Percentiles rank a stretch among this genome's conserved stretches.
Evolutionary conservation across 257 asterid species (phyloP).

Genomic region (Solanum raphanifolium): DNA sequence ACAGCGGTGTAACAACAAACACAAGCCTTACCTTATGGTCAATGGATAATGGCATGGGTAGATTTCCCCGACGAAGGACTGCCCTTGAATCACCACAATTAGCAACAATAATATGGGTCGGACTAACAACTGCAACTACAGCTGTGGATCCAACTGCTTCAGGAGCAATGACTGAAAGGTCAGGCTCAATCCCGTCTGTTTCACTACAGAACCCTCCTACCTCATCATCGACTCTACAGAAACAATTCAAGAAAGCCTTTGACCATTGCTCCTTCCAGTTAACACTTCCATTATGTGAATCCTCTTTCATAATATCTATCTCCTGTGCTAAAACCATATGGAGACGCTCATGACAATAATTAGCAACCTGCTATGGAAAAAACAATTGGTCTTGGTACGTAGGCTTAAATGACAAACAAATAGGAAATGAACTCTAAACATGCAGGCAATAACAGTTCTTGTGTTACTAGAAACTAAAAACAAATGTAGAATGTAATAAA

Average conservation of each 20-base stretch:
- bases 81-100: conserved; percentile 96
- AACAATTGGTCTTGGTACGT: not conserved
- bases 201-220: conserved; percentile 42
- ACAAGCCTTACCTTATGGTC: conserved; percentile 62
- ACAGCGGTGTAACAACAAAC: not conserved
- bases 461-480: not conserved
- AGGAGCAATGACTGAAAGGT: conserved; percentile 45
- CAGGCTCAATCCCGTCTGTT: conserved; percentile 7
- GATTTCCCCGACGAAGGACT: conserved; percentile 62
- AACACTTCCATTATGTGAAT: conserved; percentile 10
- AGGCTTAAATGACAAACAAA: not conserved
- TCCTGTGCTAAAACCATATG: conserved; percentile 66
- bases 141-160: conserved; percentile 94
- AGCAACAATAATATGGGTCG: conserved; percentile 70
- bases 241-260: conserved; percentile 48
- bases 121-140: conserved; percentile 59
- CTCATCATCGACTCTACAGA: conserved; percentile 64
- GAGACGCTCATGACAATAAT: conserved; percentile 58
- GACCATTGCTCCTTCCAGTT: conserved; percentile 55
- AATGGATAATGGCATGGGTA: conserved; percentile 48
- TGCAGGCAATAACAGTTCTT: not conserved
- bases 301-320: conserved; percentile 29
- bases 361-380: conserved; percentile 49
- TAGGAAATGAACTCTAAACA: not conserved
- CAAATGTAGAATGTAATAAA: not conserved